phyloP scores from a whole-genome alignment of 306 rosid species.

The Luffa aegyptiaca region DNA sequence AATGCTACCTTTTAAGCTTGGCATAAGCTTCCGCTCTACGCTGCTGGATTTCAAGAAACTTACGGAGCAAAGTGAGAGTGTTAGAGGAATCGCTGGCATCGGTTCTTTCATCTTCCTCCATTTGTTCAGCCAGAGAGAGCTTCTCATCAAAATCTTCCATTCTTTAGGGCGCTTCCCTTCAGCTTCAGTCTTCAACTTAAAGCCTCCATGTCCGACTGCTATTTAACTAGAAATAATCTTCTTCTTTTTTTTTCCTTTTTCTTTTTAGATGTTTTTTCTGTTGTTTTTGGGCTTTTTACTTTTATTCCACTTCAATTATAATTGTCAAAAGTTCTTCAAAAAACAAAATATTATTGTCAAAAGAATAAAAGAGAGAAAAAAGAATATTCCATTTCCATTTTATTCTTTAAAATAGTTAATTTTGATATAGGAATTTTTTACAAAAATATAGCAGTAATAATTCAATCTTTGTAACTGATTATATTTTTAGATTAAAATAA shows the following conservation, averaged over 20 bases:
- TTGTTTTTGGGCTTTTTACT: not conserved
- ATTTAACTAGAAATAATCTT: not conserved
- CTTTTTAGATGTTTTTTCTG: too few relatives aligned
- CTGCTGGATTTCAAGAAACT: conserved; percentile 51
- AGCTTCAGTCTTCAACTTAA: not conserved
- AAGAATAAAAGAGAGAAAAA: too few relatives aligned
- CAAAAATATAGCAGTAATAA: too few relatives aligned
- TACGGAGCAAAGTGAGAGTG: conserved; percentile 37
- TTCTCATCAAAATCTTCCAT: not conserved
- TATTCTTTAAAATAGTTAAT: not conserved
- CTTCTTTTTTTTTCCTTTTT: too few relatives aligned
- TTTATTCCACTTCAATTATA: not conserved
- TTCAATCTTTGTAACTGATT: too few relatives aligned
- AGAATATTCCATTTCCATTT: not conserved
- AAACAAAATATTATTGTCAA: not conserved
- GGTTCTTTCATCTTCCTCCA: conserved; percentile 21
- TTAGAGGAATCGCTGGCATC: conserved; percentile 11
- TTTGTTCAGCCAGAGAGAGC: conserved; percentile 19
- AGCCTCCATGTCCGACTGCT: not conserved
- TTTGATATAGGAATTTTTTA: not conserved
- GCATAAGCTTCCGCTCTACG: conserved; percentile 76
- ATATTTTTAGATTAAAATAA: too few relatives aligned
- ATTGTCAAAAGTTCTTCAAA: too few relatives aligned
- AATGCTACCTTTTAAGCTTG: conserved; percentile 44
- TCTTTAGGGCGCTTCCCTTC: not conserved